These are phyloP conservation scores for Amanita fuliginea DNA, from an alignment of 768 basidiomycete species.

Conservation along the genomic window DNA sequence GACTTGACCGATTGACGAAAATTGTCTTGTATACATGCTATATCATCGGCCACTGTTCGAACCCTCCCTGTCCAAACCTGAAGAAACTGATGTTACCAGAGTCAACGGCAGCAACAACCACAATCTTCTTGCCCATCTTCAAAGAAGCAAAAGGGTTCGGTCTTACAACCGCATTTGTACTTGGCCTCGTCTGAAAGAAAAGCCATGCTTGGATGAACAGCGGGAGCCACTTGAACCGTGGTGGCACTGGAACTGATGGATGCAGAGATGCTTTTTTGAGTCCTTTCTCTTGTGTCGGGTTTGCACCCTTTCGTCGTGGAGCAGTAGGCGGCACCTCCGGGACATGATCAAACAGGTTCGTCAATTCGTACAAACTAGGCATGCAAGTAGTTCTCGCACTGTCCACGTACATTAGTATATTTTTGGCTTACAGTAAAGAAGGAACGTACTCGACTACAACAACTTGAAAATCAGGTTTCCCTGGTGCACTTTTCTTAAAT, in stretches of 20 bases:
- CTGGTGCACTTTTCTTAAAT: conserved; percentile 68
- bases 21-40: conserved; percentile 7
- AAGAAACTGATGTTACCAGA: conserved; percentile 83
- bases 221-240: background rate
- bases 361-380: conserved; percentile 73
- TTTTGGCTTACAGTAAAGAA: background rate
- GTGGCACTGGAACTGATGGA: background rate
- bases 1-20: no score
- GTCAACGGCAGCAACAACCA: conserved; percentile 85
- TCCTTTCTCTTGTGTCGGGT: background rate
- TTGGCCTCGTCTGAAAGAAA: conserved; percentile 8
- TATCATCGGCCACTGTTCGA: conserved; percentile 75
- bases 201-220: conserved; percentile 7
- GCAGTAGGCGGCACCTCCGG: conserved; percentile 62
- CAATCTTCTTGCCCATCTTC: conserved; percentile 73
- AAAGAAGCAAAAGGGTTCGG: conserved; percentile 72
- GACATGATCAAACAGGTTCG: conserved; percentile 55
- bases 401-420: background rate
- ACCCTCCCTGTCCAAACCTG: conserved; percentile 75
- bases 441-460: conserved; percentile 72
- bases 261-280: background rate
- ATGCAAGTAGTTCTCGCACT: conserved; percentile 79
- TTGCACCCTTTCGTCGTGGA: conserved; percentile 13
- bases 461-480: conserved; percentile 76
- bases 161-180: conserved; percentile 14